Percentiles rank a stretch among this genome's conserved stretches.
Conservation (phyloP, 2,329 filamentous ascomycete genomes). For the Coniochaeta pulveracea region DNA sequence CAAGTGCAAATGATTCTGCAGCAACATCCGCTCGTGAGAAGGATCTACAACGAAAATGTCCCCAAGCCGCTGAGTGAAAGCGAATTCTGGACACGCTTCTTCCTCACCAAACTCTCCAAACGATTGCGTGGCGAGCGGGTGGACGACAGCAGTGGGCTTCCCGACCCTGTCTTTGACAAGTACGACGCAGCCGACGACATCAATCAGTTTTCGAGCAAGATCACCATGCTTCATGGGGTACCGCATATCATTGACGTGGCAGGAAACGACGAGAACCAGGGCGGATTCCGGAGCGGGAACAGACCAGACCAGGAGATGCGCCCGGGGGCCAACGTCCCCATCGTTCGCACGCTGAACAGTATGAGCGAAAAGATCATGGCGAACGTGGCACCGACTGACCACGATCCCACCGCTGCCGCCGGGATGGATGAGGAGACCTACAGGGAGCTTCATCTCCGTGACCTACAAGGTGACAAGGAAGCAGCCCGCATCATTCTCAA, state of each 20-base stretch:
- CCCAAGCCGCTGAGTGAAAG: conserved; percentile 66
- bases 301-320: conserved; percentile 84
- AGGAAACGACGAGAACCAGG: conserved; percentile 91
- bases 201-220: conserved; percentile 36
- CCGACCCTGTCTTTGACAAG: conserved; percentile 72
- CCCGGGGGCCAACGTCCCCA: conserved; percentile 69
- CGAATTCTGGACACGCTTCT: conserved; percentile 91
- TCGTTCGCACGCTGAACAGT: conserved; percentile 79
- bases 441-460: conserved; percentile 63
- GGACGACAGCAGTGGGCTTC: conserved; percentile 61
- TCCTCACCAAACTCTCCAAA: conserved; percentile 81
- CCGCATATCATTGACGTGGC: conserved; percentile 87
- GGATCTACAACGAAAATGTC: conserved; percentile 88
- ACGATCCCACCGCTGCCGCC: conserved; percentile 51
- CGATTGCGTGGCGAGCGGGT: conserved; percentile 85
- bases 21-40: conserved; percentile 83
- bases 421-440: conserved; percentile 64
- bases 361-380: conserved; percentile 90
- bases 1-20: conserved; percentile 88
- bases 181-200: conserved; percentile 61
- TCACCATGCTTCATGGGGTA: conserved; percentile 54
- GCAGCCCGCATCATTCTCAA: conserved; percentile 75
- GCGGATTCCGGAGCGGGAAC: conserved; percentile 71
- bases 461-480: conserved; percentile 63
- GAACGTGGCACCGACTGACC: conserved; percentile 69